Evolutionary conservation across 805 yeast genomes (phyloP).

Genomic region (Yarrowia sp.): DNA sequence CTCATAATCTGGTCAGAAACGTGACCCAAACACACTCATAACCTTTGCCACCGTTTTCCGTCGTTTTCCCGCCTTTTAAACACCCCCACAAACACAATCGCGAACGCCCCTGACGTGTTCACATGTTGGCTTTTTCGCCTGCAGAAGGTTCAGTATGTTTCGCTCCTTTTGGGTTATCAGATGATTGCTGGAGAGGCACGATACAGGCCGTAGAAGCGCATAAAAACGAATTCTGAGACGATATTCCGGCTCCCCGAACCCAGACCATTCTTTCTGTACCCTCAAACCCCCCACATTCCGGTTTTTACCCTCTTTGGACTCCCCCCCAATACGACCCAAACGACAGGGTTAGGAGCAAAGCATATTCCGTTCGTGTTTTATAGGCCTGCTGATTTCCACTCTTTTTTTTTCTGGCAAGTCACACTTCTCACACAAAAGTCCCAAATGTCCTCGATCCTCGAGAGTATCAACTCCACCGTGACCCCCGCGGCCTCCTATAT

Average conservation of each 20-base stretch:
- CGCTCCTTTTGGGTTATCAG: constrained; percentile 13
- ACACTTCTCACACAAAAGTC: background rate
- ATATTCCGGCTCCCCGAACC: too few species aligned
- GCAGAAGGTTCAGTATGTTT: background rate
- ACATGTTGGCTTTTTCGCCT: background rate
- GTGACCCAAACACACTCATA: too few species aligned
- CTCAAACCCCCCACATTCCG: too few species aligned
- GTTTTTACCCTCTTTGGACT: background rate
- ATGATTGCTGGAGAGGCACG: constrained; percentile 12
- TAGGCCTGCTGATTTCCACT: background rate
- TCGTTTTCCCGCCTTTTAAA: too few species aligned
- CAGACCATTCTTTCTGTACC: too few species aligned
- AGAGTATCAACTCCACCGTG: constrained; percentile 23
- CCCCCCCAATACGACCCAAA: background rate
- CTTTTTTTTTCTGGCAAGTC: background rate
- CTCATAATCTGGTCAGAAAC: too few species aligned
- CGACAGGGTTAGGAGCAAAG: constrained; percentile 22
- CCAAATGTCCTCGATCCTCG: constrained; percentile 7
- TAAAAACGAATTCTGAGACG: too few species aligned
- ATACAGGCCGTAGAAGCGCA: too few species aligned
- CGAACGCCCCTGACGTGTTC: constrained; percentile 23
- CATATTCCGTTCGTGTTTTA: background rate
- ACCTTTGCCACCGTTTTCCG: too few species aligned
- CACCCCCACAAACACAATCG: background rate
- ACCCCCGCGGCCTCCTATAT: constrained; percentile 15